These are phyloP conservation scores for Vanrija sp. DNA, from an alignment of 1,284 basidiomycete species.

Conservation along the genomic window DNA sequence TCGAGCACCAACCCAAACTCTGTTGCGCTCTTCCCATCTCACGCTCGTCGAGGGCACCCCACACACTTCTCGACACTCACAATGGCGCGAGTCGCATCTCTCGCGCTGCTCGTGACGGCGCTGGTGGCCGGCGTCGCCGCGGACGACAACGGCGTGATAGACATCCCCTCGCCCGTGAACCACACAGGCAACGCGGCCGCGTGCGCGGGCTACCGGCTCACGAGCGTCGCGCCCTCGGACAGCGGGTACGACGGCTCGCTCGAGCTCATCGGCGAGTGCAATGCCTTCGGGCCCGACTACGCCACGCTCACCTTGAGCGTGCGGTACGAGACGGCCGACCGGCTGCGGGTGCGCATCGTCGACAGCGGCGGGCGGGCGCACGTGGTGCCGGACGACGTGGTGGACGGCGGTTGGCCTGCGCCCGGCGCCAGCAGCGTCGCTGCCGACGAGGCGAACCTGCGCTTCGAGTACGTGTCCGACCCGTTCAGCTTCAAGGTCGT, in stretches of 20 bases:
- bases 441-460: slow-evolving; percentile 34
- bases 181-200: slow-evolving; percentile 24
- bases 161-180: slow-evolving; percentile 23
- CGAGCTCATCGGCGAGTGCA: slow-evolving; percentile 53
- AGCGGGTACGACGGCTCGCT: slow-evolving; percentile 22
- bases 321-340: slow-evolving; percentile 28
- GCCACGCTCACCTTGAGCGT: slow-evolving; percentile 56
- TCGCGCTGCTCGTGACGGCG: no score
- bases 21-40: no score
- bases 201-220: slow-evolving; percentile 29
- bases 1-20: no score
- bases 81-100: no score
- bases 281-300: slow-evolving; percentile 69
- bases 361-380: slow-evolving; percentile 59
- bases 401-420: slow-evolving; percentile 60
- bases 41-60: no score
- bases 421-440: slow-evolving; percentile 52
- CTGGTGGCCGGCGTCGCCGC: no score
- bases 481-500: slow-evolving; percentile 78
- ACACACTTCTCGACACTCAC: no score
- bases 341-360: slow-evolving; percentile 66
- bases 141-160: slow-evolving; percentile 8
- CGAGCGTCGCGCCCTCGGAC: slow-evolving; percentile 1
- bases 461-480: slow-evolving; percentile 62
- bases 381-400: slow-evolving; percentile 63